phyloP scores from a whole-genome alignment of 441 rosid species.

The Erysimum cheiri region DNA sequence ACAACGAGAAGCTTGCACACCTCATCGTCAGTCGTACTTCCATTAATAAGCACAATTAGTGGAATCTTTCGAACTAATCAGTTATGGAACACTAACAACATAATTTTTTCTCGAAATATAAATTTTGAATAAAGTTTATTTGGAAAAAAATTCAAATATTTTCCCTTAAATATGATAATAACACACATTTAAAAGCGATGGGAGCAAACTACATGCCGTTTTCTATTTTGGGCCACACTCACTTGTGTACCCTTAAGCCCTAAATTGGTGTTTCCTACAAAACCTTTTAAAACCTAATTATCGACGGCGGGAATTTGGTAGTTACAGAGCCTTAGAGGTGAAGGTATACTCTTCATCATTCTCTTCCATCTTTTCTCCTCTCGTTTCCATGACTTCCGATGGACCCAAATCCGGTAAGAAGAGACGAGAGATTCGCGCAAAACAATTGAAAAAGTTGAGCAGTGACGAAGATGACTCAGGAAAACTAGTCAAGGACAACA shows the following conservation, averaged over 20 bases:
- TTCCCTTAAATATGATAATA: neutral
- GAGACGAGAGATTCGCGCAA: slow-evolving; percentile 37
- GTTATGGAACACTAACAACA: too few relatives aligned
- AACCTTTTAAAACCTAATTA: slow-evolving; percentile 28
- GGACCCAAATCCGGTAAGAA: slow-evolving; percentile 31
- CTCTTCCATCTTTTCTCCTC: slow-evolving; percentile 24
- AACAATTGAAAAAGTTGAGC: slow-evolving; percentile 21
- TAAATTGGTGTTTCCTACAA: neutral
- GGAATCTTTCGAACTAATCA: too few relatives aligned
- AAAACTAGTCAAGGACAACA: slow-evolving; percentile 26
- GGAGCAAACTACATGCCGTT: slow-evolving; percentile 36
- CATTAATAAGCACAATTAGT: neutral
- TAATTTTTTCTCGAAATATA: too few relatives aligned
- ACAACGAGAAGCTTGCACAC: neutral
- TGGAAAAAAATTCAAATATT: neutral
- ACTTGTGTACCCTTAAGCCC: slow-evolving; percentile 20
- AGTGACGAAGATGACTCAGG: slow-evolving; percentile 20
- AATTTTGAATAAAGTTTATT: too few relatives aligned
- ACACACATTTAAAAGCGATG: neutral
- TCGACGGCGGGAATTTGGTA: slow-evolving; percentile 36
- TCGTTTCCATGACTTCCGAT: slow-evolving; percentile 37
- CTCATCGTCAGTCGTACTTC: too few relatives aligned
- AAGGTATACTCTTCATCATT: neutral
- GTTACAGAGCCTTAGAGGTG: neutral
- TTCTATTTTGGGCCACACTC: neutral